A percentile compares a stretch with the other conserved stretches of the same genome.
Evolutionary conservation across 805 yeast genomes (phyloP).

Genomic region (Wickerhamiella bombiphila): DNA sequence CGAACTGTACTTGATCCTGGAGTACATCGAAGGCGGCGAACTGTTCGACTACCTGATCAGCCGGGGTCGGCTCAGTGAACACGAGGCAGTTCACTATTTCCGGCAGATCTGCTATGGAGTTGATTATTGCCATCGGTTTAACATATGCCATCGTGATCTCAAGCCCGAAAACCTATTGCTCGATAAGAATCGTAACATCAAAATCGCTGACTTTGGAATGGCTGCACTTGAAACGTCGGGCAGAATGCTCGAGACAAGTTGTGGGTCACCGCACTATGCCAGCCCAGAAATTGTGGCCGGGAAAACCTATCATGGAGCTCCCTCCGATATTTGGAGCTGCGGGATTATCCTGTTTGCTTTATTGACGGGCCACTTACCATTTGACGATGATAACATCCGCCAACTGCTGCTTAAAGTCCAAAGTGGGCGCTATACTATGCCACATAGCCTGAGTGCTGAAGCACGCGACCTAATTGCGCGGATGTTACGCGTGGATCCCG

Average conservation of each 20-base stretch:
- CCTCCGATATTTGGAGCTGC: conserved; percentile 96
- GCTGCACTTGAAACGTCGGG: conserved; percentile 85
- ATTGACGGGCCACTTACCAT: conserved; percentile 88
- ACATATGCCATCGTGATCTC: conserved; percentile 77
- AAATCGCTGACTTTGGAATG: conserved; percentile 98
- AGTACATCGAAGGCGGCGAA: conserved; percentile 96
- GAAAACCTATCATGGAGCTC: conserved; percentile 87
- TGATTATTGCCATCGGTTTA: conserved; percentile 69
- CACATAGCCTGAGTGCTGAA: conserved; percentile 59
- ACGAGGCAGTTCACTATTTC: conserved; percentile 81
- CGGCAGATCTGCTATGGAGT: conserved; percentile 75
- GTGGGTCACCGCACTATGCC: conserved; percentile 98
- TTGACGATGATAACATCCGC: conserved; percentile 91
- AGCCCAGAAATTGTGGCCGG: conserved; percentile 97
- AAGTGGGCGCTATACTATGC: conserved; percentile 75
- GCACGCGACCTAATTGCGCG: conserved; percentile 73
- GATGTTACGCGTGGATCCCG: conserved; percentile 76
- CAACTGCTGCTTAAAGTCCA: conserved; percentile 79
- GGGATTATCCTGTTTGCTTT: conserved; percentile 90
- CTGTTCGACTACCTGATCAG: conserved; percentile 82
- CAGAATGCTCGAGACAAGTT: conserved; percentile 76
- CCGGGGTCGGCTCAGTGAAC: conserved; percentile 74
- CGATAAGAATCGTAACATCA: conserved; percentile 75
- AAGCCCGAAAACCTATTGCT: conserved; percentile 69
- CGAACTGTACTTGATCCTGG: conserved; percentile 78